Conservation (phyloP, 179 eudicot species). For the Spergularia azorica region DNA sequence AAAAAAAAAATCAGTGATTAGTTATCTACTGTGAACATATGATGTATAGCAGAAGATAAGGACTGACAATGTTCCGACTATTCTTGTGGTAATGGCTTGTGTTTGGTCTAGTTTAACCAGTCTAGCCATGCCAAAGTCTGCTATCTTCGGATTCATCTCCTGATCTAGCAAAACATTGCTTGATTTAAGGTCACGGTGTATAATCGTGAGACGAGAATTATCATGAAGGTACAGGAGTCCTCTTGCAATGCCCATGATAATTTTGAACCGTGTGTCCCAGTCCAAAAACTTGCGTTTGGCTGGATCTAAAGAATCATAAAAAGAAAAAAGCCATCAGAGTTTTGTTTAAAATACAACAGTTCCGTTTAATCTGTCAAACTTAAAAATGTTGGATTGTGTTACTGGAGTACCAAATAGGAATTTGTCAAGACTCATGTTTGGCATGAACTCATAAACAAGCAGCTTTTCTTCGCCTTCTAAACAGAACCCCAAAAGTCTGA, state of each 20-base stretch:
- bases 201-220: slow-evolving; percentile 22
- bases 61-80: slow-evolving; percentile 29
- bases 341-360: too few species aligned
- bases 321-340: neutral
- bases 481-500: slow-evolving; percentile 23
- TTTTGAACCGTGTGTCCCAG: slow-evolving; percentile 27
- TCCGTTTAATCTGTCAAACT: too few species aligned
- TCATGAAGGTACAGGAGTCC: slow-evolving; percentile 30
- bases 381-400: neutral
- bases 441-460: slow-evolving; percentile 22
- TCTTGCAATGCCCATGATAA: slow-evolving; percentile 25
- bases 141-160: slow-evolving; percentile 28
- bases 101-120: slow-evolving; percentile 17
- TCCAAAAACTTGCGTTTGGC: slow-evolving; percentile 14
- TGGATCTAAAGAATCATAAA: slow-evolving; percentile 2
- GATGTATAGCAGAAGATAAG: too few species aligned
- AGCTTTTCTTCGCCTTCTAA: slow-evolving; percentile 26
- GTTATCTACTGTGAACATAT: neutral
- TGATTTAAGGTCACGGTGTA: slow-evolving; percentile 24
- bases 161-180: slow-evolving; percentile 25
- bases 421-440: slow-evolving; percentile 24
- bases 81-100: slow-evolving; percentile 14
- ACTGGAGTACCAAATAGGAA: slow-evolving; percentile 19
- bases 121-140: slow-evolving; percentile 28
- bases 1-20: too few species aligned